Evolutionary conservation across 805 yeast species (phyloP), one percentile per base, ranked within the genome.

Genomic region (Saccharomycopsis microspora): DNA sequence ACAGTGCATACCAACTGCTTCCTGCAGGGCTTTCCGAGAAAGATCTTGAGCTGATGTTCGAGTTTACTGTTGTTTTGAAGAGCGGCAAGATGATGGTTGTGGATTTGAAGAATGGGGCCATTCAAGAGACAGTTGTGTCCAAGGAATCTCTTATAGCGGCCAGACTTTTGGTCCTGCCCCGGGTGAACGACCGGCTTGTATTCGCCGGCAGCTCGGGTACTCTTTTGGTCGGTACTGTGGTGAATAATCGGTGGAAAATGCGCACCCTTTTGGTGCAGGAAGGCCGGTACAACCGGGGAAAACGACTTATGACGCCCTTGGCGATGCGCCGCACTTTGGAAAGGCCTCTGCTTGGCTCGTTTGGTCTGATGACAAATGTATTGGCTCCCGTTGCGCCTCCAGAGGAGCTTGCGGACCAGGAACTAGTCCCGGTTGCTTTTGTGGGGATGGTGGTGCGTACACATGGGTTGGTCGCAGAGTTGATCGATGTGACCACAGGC

Each of bases 401-500:
- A 5, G 49, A 52, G 5, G 57, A 58, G 34, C 55, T 55, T 45
- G 50, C 55, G 4, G 59, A 57, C 11, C 55, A 63, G 10, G 67
- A 71, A 0, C 66, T 80, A 49, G 75, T 73, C 9, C 60, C 78
- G 6, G 76, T 83, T 31, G 77, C 83, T 6, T 83, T 82, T 64
- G 82, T 83, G 36, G 89, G 90, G 27, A 78, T 84, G 83, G 66
- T 82, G 44, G 72, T 84, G 5, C 64, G 82, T 40, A 82, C 85
- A 1, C 67, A 68, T 43, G 74, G 74, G 10, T 60, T 67, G 9
- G 63, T 60, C 35, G 85, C 87, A 1, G 86, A 84, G 54, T 62
- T 83, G 53, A 72, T 84, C 47, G 95, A 87, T 65, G 78, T 82
- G 36, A 88, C 81, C 58, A 78, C 89, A 0, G 95, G 95, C 5